Evolutionary conservation across 2,329 filamentous ascomycete species (phyloP), one percentile per base, ranked within the genome.

Genomic region (Atkinsonella texensis): DNA sequence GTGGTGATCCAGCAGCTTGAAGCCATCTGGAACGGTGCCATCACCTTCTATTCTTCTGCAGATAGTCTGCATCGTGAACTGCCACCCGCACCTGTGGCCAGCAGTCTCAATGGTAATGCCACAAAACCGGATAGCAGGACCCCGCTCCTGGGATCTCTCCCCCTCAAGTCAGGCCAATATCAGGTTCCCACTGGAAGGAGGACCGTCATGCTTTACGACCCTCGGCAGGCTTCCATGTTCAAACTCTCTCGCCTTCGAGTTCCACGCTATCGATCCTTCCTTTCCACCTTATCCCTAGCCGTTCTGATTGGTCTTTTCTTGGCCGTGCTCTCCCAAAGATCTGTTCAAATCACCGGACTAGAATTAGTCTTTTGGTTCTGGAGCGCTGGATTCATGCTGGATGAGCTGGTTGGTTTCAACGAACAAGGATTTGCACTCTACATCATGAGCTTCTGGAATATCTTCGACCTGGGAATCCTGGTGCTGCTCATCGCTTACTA

Each of bases 391-490:
- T 96, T 94, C 67, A 95, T 96, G 89, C 80, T 96, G 33, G 91
- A 96, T 62, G 91, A 96, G 68, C 79, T 97, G 20, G 89, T 96
- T 17, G 90, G 90, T 11, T 96, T 96, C 74, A 95, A 90, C 58
- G 91, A 97, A 66, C 89, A 96, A 68, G 91, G 91, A 2, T 96
- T 96, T 65, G 90, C 89, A 39, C 79, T 97, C 32, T 97, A 96
- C 69, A 88, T 96, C 62, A 91, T 96, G 83, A 95, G 89, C 65
- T 93, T 96, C 66, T 96, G 91, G 91, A 96, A 96, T 66, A 81
- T 90, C 39, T 95, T 96, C 66, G 91, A 96, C 63, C 73, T 96
- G 39, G 90, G 90, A 9, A 96, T 96, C 50, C 71, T 96, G 49
- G 70, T 95, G 23, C 73, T 96, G 54, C 81, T 96, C 59, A 82